Base-by-base conservation (phyloP, 805 yeast species). In the Cyberlindnera sargentensis region DNA sequence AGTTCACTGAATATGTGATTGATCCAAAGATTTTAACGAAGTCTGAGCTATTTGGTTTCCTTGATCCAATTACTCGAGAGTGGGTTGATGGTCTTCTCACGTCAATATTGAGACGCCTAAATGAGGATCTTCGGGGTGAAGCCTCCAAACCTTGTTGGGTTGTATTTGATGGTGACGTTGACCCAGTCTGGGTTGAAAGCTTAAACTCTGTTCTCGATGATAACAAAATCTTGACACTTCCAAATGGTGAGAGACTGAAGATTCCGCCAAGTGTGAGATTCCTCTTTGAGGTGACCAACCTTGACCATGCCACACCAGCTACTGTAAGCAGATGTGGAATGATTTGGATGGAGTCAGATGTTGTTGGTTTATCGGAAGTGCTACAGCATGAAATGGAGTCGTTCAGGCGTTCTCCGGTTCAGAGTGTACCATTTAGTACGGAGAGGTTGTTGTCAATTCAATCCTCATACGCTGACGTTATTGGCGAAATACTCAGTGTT, bases 321-420 rank as follows among this genome's bases (percentile, higher is more conserved):
- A 91, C 98, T 0, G 75, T 91, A 25, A 86, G 93, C 61, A 75
- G 98, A 59, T 90, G 97, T 69, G 96, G 95, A 4, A 80, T 91
- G 75, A 67, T 90, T 1, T 84, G 89, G 82, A 64, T 86, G 51
- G 80, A 78, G n/a, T 52, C 56, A 2, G 46, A 49, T 6, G 44
- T 61, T 1, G 54, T 68, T 3, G 36, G 48, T 1, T 25, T 53
- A 2, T 34, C 35, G 3, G 59, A 59, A 47, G 28, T 58, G 7
- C 42, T 56, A 8, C 41, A 52, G n/a, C 51, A 61, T 26, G 54
- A 64, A 26, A 6, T 57, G 2, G 31, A 37, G n/a, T 36, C 39
- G 3, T 35, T 47, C 20, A 39, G 10, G 30, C 23, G 20, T 6
- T 15, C 15, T 6, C 36, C 23, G 10, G 31, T 26, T n/a, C 33